Evolutionary conservation across 2,329 filamentous ascomycete genomes (phyloP).

Genomic region (Penicillium olsonii): DNA sequence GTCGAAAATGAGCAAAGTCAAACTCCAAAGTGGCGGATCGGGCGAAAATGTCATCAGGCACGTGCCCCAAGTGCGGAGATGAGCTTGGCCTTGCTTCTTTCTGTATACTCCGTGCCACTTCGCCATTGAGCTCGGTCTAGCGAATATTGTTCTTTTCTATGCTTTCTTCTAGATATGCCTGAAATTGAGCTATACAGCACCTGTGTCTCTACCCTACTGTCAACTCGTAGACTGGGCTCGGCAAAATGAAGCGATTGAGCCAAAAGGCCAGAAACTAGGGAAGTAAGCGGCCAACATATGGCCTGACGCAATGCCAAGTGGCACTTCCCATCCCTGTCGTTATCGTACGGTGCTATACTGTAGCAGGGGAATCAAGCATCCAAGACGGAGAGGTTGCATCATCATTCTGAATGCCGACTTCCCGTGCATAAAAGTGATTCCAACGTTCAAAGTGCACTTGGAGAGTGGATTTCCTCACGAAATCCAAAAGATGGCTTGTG

Average conservation of each 20-base stretch:
- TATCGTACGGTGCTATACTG: neutral
- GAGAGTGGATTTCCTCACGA: too few species aligned
- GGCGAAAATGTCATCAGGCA: slow-evolving; percentile 9
- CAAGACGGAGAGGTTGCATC: neutral
- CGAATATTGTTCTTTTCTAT: too few species aligned
- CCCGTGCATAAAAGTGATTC: too few species aligned
- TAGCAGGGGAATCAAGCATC: neutral
- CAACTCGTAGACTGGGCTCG: neutral
- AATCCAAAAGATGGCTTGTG: too few species aligned
- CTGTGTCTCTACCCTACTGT: neutral
- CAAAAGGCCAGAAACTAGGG: neutral
- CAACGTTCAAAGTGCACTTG: too few species aligned
- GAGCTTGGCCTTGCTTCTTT: neutral
- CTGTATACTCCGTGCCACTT: neutral
- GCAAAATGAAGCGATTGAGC: neutral
- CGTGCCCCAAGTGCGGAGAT: slow-evolving; percentile 13
- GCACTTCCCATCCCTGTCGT: neutral
- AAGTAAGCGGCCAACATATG: neutral
- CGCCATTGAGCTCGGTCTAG: too few species aligned
- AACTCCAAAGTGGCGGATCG: slow-evolving; percentile 4
- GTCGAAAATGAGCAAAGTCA: neutral
- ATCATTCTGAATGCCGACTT: neutral
- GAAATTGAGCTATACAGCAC: neutral
- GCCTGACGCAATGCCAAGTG: neutral
- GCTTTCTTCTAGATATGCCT: too few species aligned